Conservation (phyloP, 345 rosid species). For the Isatis tinctoria region DNA sequence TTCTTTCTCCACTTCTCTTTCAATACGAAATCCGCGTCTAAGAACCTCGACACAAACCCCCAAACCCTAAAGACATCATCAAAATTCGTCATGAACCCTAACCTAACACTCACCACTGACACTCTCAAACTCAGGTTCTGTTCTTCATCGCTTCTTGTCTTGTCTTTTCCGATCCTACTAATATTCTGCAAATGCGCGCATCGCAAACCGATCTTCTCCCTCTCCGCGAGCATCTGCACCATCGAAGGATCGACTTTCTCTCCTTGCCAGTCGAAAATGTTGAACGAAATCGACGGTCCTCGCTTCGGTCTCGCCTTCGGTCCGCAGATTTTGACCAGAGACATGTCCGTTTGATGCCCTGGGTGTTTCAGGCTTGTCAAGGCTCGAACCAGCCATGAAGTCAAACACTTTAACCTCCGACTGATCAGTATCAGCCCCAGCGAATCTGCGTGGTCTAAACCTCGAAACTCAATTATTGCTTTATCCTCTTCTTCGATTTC, state of each 20-base stretch:
- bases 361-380: conserved; percentile 65
- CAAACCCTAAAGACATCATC: conserved; percentile 74
- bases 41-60: conserved; percentile 68
- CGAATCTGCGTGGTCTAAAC: conserved; percentile 72
- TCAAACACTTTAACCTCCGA: conserved; percentile 52
- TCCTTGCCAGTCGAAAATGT: conserved; percentile 87
- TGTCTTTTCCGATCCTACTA: conserved; percentile 27
- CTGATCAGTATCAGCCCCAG: conserved; percentile 59
- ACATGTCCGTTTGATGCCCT: conserved; percentile 32
- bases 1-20: conserved; percentile 84
- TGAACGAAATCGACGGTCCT: conserved; percentile 69
- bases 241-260: conserved; percentile 59
- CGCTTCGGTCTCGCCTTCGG: conserved; percentile 46
- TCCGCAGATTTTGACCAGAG: conserved; percentile 62
- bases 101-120: conserved; percentile 52
- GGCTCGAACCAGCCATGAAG: conserved; percentile 74
- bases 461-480: conserved; percentile 41
- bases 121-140: conserved; percentile 14
- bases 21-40: conserved; percentile 94
- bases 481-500: conserved; percentile 25
- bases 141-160: conserved; percentile 19
- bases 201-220: conserved; percentile 55
- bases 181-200: conserved; percentile 47
- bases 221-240: conserved; percentile 74
- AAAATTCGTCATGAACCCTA: conserved; percentile 73